phyloP scores from a whole-genome alignment of 2,329 filamentous ascomycete species.

The Nannizzia gypsea region DNA sequence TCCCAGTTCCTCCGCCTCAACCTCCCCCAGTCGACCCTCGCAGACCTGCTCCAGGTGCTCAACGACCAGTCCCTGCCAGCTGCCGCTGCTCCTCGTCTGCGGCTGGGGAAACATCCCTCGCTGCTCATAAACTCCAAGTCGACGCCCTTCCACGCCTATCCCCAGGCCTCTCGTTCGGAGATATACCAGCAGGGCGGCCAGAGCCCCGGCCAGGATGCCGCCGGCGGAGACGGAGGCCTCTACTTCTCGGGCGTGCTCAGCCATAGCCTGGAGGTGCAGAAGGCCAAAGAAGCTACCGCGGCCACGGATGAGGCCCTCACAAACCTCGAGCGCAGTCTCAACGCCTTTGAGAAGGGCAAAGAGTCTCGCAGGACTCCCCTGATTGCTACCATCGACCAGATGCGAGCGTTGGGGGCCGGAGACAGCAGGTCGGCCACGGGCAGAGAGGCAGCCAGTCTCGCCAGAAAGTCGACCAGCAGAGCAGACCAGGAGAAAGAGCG shows the following conservation, averaged over 20 bases:
- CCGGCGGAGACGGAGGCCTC: slow-evolving; percentile 35
- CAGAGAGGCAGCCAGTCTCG: slow-evolving; percentile 20
- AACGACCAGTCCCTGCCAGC: slow-evolving; percentile 22
- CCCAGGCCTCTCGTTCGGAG: slow-evolving; percentile 46
- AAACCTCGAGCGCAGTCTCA: slow-evolving; percentile 48
- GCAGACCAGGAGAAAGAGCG: slow-evolving; percentile 33
- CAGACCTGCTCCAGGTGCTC: slow-evolving; percentile 36
- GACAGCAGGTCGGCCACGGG: slow-evolving; percentile 23
- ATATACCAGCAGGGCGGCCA: slow-evolving; percentile 38
- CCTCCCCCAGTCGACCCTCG: slow-evolving; percentile 33
- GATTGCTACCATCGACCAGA: slow-evolving; percentile 28
- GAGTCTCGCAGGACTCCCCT: slow-evolving; percentile 44
- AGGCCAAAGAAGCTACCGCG: slow-evolving; percentile 43
- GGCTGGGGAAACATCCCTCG: slow-evolving; percentile 41
- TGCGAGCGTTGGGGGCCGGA: slow-evolving; percentile 27
- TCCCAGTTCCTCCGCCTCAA: slow-evolving; percentile 38
- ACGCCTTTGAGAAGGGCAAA: slow-evolving; percentile 48
- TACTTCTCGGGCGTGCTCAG: slow-evolving; percentile 47
- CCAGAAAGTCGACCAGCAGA: slow-evolving; percentile 27
- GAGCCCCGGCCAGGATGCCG: slow-evolving; percentile 8
- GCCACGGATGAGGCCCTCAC: slow-evolving; percentile 49
- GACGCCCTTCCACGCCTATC: slow-evolving; percentile 41
- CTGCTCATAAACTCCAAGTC: slow-evolving; percentile 48
- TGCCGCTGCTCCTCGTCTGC: slow-evolving; percentile 28
- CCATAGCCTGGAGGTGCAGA: slow-evolving; percentile 45